phyloP scores from a whole-genome alignment of 1,284 basidiomycete species.

The Ganoderma resinaceum region DNA sequence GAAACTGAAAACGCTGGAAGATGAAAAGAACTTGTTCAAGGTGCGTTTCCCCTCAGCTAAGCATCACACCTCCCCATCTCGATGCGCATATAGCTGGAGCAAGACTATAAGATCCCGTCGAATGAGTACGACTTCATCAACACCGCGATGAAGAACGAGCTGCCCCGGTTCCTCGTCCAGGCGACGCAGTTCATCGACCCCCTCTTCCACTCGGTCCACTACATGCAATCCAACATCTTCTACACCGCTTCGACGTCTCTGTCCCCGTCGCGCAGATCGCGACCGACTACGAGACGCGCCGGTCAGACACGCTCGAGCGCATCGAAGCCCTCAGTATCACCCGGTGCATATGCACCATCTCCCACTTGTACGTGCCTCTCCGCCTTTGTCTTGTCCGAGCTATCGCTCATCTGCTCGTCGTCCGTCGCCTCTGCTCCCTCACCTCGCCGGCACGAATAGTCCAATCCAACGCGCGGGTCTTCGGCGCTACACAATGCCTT shows the following conservation, averaged over 20 bases:
- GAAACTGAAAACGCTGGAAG: slow-evolving; percentile 93
- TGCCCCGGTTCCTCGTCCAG: slow-evolving; percentile 91
- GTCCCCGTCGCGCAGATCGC: slow-evolving; percentile 77
- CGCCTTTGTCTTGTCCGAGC: background rate
- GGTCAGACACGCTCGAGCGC: slow-evolving; percentile 79
- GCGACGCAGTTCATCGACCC: slow-evolving; percentile 94
- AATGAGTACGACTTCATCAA: slow-evolving; percentile 99
- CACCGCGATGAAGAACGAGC: slow-evolving; percentile 88
- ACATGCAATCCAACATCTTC: slow-evolving; percentile 99
- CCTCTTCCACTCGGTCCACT: slow-evolving; percentile 97
- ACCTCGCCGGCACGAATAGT: slow-evolving; percentile 65
- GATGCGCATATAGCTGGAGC: slow-evolving; percentile 75
- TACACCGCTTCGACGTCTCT: slow-evolving; percentile 85
- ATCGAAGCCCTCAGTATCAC: slow-evolving; percentile 83
- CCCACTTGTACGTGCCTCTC: slow-evolving; percentile 75
- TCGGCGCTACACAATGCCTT: slow-evolving; percentile 48
- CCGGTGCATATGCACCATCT: slow-evolving; percentile 80
- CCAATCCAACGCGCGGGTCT: slow-evolving; percentile 55
- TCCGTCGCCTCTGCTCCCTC: background rate
- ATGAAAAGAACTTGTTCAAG: slow-evolving; percentile 97
- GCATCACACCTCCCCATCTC: background rate
- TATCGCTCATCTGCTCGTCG: no score
- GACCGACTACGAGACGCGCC: slow-evolving; percentile 79
- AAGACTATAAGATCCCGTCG: slow-evolving; percentile 95
- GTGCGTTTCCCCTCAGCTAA: slow-evolving; percentile 47